These are phyloP conservation scores for Metschnikowia colocasiae DNA, from an alignment of 805 yeast genomes.

Conservation along the genomic window DNA sequence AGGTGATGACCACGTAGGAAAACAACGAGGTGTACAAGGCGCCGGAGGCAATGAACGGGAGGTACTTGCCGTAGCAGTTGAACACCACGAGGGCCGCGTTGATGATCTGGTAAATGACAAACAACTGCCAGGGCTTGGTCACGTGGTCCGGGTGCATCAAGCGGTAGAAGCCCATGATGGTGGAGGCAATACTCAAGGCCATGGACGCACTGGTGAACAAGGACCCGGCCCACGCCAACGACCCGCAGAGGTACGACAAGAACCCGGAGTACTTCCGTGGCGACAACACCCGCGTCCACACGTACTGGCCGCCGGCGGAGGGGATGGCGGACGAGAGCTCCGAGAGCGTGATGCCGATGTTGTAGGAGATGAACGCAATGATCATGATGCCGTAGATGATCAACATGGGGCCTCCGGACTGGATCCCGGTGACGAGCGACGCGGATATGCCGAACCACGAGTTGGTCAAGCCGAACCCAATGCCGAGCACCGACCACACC, in stretches of 20 bases:
- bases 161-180: slow-evolving; percentile 36
- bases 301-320: slow-evolving; percentile 43
- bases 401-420: slow-evolving; percentile 40
- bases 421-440: slow-evolving; percentile 38
- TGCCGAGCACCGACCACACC: slow-evolving; percentile 36
- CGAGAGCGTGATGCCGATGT: slow-evolving; percentile 37
- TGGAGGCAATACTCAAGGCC: slow-evolving; percentile 34
- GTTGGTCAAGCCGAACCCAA: slow-evolving; percentile 42
- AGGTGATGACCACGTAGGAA: slow-evolving; percentile 33
- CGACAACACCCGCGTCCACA: slow-evolving; percentile 39
- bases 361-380: slow-evolving; percentile 33
- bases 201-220: slow-evolving; percentile 40
- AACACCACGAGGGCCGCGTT: slow-evolving; percentile 31
- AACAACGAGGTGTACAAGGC: slow-evolving; percentile 35
- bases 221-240: slow-evolving; percentile 42
- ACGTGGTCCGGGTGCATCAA: slow-evolving; percentile 34
- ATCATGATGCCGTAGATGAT: slow-evolving; percentile 41
- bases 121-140: slow-evolving; percentile 34
- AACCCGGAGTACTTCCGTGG: slow-evolving; percentile 36
- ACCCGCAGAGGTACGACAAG: slow-evolving; percentile 38
- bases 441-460: slow-evolving; percentile 43
- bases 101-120: slow-evolving; percentile 34
- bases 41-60: slow-evolving; percentile 33
- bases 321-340: slow-evolving; percentile 41
- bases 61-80: slow-evolving; percentile 35